Evolutionary conservation across 352 stramenopile species (phyloP).

Genomic region (Pythium graminicola): DNA sequence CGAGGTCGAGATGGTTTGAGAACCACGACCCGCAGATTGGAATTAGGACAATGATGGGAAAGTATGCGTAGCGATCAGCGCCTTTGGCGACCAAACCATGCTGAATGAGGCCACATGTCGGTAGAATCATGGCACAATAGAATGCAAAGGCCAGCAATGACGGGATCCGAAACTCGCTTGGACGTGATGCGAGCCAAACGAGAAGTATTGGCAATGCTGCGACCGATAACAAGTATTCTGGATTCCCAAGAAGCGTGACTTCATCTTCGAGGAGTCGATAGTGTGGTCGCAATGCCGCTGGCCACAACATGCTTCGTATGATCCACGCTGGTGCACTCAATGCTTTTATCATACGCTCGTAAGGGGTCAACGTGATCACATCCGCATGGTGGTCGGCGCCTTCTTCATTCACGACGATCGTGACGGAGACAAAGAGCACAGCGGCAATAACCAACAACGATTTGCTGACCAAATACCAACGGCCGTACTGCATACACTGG

Average conservation of each 20-base stretch:
- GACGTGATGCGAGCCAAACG: background rate
- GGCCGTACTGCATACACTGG: background rate
- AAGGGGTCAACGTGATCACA: slow-evolving; percentile 28
- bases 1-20: slow-evolving; percentile 11
- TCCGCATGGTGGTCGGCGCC: slow-evolving; percentile 35
- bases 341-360: slow-evolving; percentile 43
- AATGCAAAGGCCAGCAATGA: slow-evolving; percentile 28
- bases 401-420: slow-evolving; percentile 38
- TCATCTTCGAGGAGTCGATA: slow-evolving; percentile 41
- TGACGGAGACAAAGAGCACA: slow-evolving; percentile 31
- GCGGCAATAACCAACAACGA: slow-evolving; percentile 18
- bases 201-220: slow-evolving; percentile 15
- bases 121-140: slow-evolving; percentile 45
- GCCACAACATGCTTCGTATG: slow-evolving; percentile 37
- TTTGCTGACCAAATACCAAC: slow-evolving; percentile 26
- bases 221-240: slow-evolving; percentile 34
- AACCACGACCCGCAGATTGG: slow-evolving; percentile 29
- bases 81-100: slow-evolving; percentile 54
- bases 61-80: slow-evolving; percentile 63
- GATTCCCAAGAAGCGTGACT: slow-evolving; percentile 23
- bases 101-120: slow-evolving; percentile 57
- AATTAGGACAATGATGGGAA: slow-evolving; percentile 37
- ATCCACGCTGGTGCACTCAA: slow-evolving; percentile 33
- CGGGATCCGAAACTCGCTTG: background rate
- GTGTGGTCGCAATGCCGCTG: slow-evolving; percentile 40